Base-by-base conservation (phyloP, 108 stramenopile genomes). In the Mediolabrus comicus region DNA sequence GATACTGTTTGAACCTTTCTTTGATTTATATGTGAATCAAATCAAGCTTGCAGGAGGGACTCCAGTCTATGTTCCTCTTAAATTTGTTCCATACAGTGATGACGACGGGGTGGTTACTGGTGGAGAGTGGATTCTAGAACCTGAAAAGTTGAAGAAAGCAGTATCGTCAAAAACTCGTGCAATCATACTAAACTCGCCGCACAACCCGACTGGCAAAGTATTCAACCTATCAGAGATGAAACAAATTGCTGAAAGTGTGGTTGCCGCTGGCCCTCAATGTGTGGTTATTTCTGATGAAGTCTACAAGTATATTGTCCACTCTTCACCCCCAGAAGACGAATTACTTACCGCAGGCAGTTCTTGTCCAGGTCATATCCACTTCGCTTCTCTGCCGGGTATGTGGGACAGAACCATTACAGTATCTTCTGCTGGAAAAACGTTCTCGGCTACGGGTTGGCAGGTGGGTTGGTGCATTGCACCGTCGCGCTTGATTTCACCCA, bases 171-270 rank as follows among this genome's bases (percentile, higher is more conserved):
- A 84, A 61, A 98, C 98, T 16, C 80, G 91, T 33, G 89, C 93
- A n/a, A 86, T 99, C 57, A 78, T 99, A n/a, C 63, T 99, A 34
- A 99, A 99, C 82, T 91, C 95, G 10, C 98, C 98, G 1, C 98
- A 99, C 88, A 99, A 99, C 85, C 98, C 98, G 4, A 98, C 98
- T 19, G 98, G 96, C 33, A 97, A 98, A 81, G 92, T 98, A 32
- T 99, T 99, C 68, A 85, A 84, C 13, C 67, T 72, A 10, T 59
- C 83, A 28, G 98, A 99, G 84, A 92, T 99, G 88, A 79, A 92
- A 33, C 58, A 43, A 12, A 93, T 99, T 64, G 95, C 98, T 13
- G 80, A 83, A 30, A 79, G 82, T 3, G 77, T 97, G 5, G 63
- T 77, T 30, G 72, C 92, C 46, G 94, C 96, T 9, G 71, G 83